Evolutionary conservation across 2,329 filamentous ascomycete genomes (phyloP), one percentile per base, ranked within the genome.

Genomic region (Knufia petricola): DNA sequence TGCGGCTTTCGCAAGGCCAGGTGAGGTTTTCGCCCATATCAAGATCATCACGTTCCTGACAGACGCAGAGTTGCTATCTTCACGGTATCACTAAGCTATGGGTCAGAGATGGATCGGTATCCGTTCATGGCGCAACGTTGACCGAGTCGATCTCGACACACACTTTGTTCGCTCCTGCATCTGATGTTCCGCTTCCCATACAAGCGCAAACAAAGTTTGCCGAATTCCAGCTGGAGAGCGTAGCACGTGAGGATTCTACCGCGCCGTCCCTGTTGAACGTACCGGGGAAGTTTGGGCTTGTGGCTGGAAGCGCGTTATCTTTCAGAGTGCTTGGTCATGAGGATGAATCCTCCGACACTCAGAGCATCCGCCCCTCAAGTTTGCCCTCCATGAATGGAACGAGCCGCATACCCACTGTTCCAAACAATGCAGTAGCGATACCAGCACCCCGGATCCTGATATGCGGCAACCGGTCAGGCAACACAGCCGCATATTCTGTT

Each of bases 121-220:
- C 71, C 41, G 59, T 81, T 41, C 75, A 77, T 59, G 79, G 79
- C 28, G 76, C 77, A n/a, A 74, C 76, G 34, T 55, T 82, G 8
- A 67, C 70, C 48, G 67, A 73, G 10, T 68, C 69, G 1, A 58
- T 66, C 6, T 56, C 57, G 10, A 40, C 64, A 1, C 69, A 74
- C 55, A 65, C 73, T 49, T 69, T 78, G 6, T 78, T 70, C 61
- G 75, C 76, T 3, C 73, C 77, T 9, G 73, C 70, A 12, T 78
- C 73, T 4, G 74, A 78, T 58, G 75, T 77, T 6, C 64, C 82
- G 10, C 74, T 75, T 2, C 65, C 72, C 7, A 73, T 82, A 13
- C 67, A 67, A 36, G 55, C 56, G 3, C 12, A 49, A 20, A 54
- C 38, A 17, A 48, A 42, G 15, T 42, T 34, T 10, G 50, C 53